Evolutionary conservation across 2,329 filamentous ascomycete species (phyloP).

Genomic region (Penicillium palitans): DNA sequence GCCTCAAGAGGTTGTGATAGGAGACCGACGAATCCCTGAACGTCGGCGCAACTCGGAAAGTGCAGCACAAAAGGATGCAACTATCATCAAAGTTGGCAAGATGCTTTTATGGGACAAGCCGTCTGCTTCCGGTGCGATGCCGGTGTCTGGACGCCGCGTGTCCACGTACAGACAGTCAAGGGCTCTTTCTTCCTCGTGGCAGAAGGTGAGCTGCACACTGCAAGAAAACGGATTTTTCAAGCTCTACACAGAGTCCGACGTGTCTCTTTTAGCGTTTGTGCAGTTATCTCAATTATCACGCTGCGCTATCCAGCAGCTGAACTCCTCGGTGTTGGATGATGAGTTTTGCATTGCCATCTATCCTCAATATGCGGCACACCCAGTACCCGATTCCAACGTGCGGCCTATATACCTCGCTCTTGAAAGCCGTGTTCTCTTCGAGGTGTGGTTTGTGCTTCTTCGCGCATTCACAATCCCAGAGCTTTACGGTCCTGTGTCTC

Average conservation of each 20-base stretch:
- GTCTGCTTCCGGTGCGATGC: slow-evolving; percentile 40
- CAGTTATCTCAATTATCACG: slow-evolving; percentile 86
- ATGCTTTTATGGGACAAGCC: slow-evolving; percentile 89
- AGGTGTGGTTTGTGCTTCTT: slow-evolving; percentile 93
- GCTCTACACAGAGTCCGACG: slow-evolving; percentile 81
- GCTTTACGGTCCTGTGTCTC: slow-evolving; percentile 69
- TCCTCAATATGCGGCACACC: slow-evolving; percentile 79
- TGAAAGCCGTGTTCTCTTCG: slow-evolving; percentile 85
- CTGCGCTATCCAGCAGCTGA: slow-evolving; percentile 85
- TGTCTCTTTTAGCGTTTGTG: slow-evolving; percentile 75
- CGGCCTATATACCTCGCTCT: slow-evolving; percentile 87
- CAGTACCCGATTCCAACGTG: slow-evolving; percentile 71
- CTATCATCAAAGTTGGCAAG: slow-evolving; percentile 94
- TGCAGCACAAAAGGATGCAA: slow-evolving; percentile 64
- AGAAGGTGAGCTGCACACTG: slow-evolving; percentile 84
- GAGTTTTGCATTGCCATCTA: slow-evolving; percentile 95
- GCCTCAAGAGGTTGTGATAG: slow-evolving; percentile 47
- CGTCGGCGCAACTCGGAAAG: slow-evolving; percentile 49
- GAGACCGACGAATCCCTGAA: slow-evolving; percentile 45
- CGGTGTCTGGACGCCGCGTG: slow-evolving; percentile 44
- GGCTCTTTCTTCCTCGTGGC: slow-evolving; percentile 68
- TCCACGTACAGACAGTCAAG: slow-evolving; percentile 58
- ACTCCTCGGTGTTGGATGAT: slow-evolving; percentile 85
- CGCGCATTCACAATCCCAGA: slow-evolving; percentile 91
- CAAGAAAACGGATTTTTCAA: slow-evolving; percentile 95